Evolutionary conservation across 805 yeast genomes (phyloP).

Genomic region (Saccharomycopsis microspora): DNA sequence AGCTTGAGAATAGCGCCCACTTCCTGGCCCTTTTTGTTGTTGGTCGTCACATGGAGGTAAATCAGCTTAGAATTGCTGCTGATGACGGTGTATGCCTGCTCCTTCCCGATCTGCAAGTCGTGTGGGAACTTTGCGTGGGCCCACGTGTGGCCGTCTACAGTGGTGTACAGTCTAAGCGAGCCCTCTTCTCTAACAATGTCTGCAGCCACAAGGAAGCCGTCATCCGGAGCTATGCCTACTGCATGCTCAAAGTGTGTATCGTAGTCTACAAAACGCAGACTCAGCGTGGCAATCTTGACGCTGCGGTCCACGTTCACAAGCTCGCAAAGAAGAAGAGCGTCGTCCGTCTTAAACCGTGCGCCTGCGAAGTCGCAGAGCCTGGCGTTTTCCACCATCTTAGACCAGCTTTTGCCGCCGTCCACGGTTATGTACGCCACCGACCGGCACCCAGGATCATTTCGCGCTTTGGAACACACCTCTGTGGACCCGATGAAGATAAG

Average conservation of each 20-base stretch:
- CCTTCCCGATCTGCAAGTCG: constrained; percentile 44
- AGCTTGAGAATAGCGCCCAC: constrained; percentile 78
- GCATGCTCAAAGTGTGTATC: constrained; percentile 40
- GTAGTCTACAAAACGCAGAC: constrained; percentile 16
- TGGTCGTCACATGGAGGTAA: constrained; percentile 74
- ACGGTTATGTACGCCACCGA: constrained; percentile 48
- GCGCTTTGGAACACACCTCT: constrained; percentile 38
- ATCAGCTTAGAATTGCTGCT: constrained; percentile 63
- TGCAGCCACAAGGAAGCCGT: constrained; percentile 68
- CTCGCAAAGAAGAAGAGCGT: constrained; percentile 49
- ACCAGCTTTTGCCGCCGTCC: constrained; percentile 59
- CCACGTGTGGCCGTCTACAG: constrained; percentile 67
- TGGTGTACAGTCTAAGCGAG: constrained; percentile 51
- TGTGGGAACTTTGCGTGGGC: constrained; percentile 73
- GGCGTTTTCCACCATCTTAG: constrained; percentile 39
- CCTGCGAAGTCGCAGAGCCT: constrained; percentile 60
- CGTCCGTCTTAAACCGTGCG: constrained; percentile 26
- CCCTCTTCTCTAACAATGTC: constrained; percentile 33
- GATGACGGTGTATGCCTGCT: constrained; percentile 69
- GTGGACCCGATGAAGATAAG: constrained; percentile 59
- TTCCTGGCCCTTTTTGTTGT: constrained; percentile 36
- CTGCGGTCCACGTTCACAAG: constrained; percentile 21
- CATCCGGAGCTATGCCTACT: constrained; percentile 64
- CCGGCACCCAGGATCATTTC: constrained; percentile 37
- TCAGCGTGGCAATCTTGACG: constrained; percentile 5